Evolutionary conservation across 441 rosid species (phyloP), one percentile per base, ranked within the genome.

Genomic region (Adansonia gregorii): DNA sequence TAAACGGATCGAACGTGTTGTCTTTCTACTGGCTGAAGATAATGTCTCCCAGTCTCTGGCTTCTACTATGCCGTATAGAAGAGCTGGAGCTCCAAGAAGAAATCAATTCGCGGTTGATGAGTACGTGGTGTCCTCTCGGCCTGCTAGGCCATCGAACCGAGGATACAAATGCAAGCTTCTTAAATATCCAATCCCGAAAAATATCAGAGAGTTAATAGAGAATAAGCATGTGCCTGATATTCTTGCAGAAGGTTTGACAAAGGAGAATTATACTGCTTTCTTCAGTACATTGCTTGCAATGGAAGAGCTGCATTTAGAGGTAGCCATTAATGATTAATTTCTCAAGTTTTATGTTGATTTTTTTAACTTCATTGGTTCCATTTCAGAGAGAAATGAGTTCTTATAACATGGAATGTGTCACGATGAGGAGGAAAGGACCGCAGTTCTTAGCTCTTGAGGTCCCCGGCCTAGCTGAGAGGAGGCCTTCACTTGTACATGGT

Each of bases 301-400:
- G 80, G 95, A 91, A 78, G 93, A 91, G 82, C 82, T 91, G 27
- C 86, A 83, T 69, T 52, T 87, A 74, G 95, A 91, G 95, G 95
- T 89, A 73, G 68, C 55, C 67, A 17, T 58, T 61, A 74, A 52
- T 59, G 31, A 46, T 67, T 73, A 54, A 14, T 71, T 31, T 24
- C 64, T 78, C 51, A 41, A 45, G 22, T 60, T 73, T 55, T 51
- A 27, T 11, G 24, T 60, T 24, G 15, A 9, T 79, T 58, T 65
- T 35, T 60, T 35, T 12, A 24, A 54, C 74, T 76, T 73, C 35
- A 74, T 27, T 77, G 24, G 2, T 77, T 67, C 55, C 73, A 43
- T 41, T 81, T 48, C 85, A 89, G 93, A 83, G 87, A 71, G 90
- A 84, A 41, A 91, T 88, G 93, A 81, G 83, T 79, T 15, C 66